Evolutionary conservation across 2,329 filamentous ascomycete genomes (phyloP), one percentile per base, ranked within the genome.

Genomic region (Ophiognomonia clavigignenti-juglandacearum): DNA sequence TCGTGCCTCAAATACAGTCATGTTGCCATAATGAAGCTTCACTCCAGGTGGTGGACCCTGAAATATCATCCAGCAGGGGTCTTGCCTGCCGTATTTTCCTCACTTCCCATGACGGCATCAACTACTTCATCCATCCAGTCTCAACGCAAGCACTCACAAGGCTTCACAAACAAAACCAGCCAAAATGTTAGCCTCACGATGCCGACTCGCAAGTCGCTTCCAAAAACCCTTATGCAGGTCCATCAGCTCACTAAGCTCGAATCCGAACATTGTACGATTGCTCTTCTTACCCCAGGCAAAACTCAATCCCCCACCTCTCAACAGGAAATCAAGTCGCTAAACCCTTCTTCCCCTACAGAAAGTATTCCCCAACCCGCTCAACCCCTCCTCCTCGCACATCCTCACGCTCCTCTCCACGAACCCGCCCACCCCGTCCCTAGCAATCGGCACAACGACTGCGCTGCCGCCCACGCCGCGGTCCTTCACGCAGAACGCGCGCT

Each of bases 391-490:
- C n/a, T n/a, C n/a, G 1, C 71, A 82, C 58, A 65, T 82, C 26
- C 72, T 86, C 24, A 78, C 77, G 35, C 77, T 80, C 53, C 77
- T 86, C 48, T 71, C 78, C 31, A 76, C 73, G 32, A 63, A 70
- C 13, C 47, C 47, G 2, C 81, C 82, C 0, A 75, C 67, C 4
- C 60, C 67, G 6, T 60, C 62, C 23, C 65, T 85, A 18, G 72
- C 80, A 13, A 77, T 86, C 50, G 83, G 83, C 40, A 78, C 72
- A 2, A 77, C 80, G 0, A 77, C 74, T 6, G 57, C 65, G 14
- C 52, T 83, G n/a, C 81, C 81, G 2, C 82, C 82, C 1, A 83
- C 78, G 0, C 79, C 83, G 4, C 64, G 68, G 32, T 75, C 78
- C 19, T 83, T 86, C 57, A 66, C 61, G 19, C 74, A 78, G 57